These are phyloP conservation scores for Prunella vulgaris DNA, from an alignment of 257 asterid species.

Conservation along the genomic window DNA sequence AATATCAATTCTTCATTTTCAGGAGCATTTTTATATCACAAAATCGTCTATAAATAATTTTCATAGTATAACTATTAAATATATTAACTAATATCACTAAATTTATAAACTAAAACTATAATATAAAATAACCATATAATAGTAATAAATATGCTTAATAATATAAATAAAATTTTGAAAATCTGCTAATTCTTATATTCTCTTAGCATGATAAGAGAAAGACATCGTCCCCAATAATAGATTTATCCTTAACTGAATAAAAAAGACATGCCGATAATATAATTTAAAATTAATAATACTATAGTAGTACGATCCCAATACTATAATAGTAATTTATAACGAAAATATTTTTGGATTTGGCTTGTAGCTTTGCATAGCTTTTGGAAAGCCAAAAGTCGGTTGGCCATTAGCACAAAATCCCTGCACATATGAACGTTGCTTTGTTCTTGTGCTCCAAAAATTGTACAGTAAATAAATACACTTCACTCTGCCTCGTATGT, in stretches of 20 bases:
- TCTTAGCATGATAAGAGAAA: background rate
- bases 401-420: constrained; percentile 26
- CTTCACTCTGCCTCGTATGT: background rate
- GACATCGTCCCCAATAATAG: background rate
- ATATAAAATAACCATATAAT: too few species aligned
- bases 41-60: too few species aligned
- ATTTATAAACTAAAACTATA: too few species aligned
- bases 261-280: background rate
- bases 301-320: background rate
- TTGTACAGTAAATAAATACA: background rate
- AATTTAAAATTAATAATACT: too few species aligned
- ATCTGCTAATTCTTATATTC: too few species aligned
- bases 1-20: too few species aligned
- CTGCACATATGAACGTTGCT: constrained; percentile 59
- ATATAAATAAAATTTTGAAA: too few species aligned
- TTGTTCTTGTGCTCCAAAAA: constrained; percentile 33
- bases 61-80: too few species aligned
- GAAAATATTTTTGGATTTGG: constrained; percentile 18
- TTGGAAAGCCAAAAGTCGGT: constrained; percentile 15
- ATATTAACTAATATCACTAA: too few species aligned
- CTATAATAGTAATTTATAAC: background rate
- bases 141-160: too few species aligned
- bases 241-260: background rate
- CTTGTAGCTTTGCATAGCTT: constrained; percentile 18
- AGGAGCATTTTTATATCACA: too few species aligned